phyloP scores from a whole-genome alignment of 1,284 basidiomycete genomes.

The Trichosporon inkin region DNA sequence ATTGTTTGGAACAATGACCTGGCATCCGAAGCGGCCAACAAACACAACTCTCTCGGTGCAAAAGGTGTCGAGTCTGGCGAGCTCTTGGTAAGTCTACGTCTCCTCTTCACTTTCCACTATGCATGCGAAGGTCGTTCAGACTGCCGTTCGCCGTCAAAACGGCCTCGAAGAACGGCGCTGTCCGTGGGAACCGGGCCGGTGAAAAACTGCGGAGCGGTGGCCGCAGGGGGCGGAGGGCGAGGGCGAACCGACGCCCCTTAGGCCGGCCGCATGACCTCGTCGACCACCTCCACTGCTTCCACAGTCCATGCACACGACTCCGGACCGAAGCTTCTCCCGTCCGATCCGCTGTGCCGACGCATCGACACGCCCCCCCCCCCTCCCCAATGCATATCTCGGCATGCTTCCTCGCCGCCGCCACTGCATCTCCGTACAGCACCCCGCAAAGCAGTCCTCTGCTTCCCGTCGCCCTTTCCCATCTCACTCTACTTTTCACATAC shows the following conservation, averaged over 20 bases:
- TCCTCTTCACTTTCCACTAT: constrained; percentile 35
- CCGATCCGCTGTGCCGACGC: neutral
- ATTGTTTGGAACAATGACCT: constrained; percentile 50
- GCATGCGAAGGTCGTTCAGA: constrained; percentile 24
- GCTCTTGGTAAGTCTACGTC: constrained; percentile 42
- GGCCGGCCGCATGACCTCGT: neutral
- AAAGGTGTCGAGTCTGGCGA: constrained; percentile 49
- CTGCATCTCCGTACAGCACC: neutral
- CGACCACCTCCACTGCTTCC: constrained; percentile 4
- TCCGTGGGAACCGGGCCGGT: constrained; percentile 17
- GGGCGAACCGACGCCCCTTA: constrained; percentile 2
- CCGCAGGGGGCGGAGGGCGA: too few species aligned
- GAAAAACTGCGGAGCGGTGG: constrained; percentile 7
- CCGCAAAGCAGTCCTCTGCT: neutral
- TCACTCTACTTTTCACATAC: constrained; percentile 3
- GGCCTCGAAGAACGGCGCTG: constrained; percentile 22
- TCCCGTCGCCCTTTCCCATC: neutral
- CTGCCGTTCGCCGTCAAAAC: constrained; percentile 22
- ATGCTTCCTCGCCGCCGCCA: neutral
- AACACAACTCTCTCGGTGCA: constrained; percentile 45
- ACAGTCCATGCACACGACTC: constrained; percentile 3
- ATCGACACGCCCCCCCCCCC: neutral
- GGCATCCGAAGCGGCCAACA: constrained; percentile 29
- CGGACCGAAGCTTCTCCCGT: neutral
- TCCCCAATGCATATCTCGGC: neutral